phyloP scores from a whole-genome alignment of 495 filamentous ascomycete genomes.

The Opeltia flavorubescens region DNA sequence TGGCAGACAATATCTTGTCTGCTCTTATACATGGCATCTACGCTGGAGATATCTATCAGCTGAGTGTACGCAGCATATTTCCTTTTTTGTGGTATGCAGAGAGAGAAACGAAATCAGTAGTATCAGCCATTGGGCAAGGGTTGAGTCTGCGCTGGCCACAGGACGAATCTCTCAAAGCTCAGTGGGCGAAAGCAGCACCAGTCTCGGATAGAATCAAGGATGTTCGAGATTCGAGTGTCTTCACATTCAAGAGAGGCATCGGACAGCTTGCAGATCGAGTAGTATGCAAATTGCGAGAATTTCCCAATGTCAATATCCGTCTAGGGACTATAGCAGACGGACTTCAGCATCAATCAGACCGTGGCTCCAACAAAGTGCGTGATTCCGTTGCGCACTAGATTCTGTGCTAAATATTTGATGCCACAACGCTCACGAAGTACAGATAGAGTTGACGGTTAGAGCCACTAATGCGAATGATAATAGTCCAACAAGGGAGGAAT shows the following conservation, averaged over 20 bases:
- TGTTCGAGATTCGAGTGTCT: constrained; percentile 30
- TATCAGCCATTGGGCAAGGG: constrained; percentile 9
- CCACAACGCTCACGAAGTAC: neutral
- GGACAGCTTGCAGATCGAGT: constrained; percentile 36
- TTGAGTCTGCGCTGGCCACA: neutral
- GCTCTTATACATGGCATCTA: constrained; percentile 82
- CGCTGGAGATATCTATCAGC: constrained; percentile 74
- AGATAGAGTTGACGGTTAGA: neutral
- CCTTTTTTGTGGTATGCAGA: constrained; percentile 40
- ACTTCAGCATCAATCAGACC: constrained; percentile 10
- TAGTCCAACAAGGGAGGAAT: constrained; percentile 12
- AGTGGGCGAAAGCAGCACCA: neutral
- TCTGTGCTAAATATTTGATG: neutral
- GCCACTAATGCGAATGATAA: neutral
- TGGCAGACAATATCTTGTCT: constrained; percentile 65
- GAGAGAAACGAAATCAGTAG: constrained; percentile 20
- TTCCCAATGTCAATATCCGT: constrained; percentile 40
- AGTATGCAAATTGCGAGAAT: constrained; percentile 26
- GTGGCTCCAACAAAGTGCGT: constrained; percentile 16
- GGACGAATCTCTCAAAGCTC: neutral
- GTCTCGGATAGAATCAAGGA: constrained; percentile 5
- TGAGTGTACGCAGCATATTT: constrained; percentile 55
- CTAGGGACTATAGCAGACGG: constrained; percentile 25
- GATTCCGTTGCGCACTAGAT: neutral
- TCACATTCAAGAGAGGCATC: constrained; percentile 48